Evolutionary conservation across 1,139 yeast species (phyloP), one percentile per base, ranked within the genome.

Genomic region (Suhomyces ambrosiae): DNA sequence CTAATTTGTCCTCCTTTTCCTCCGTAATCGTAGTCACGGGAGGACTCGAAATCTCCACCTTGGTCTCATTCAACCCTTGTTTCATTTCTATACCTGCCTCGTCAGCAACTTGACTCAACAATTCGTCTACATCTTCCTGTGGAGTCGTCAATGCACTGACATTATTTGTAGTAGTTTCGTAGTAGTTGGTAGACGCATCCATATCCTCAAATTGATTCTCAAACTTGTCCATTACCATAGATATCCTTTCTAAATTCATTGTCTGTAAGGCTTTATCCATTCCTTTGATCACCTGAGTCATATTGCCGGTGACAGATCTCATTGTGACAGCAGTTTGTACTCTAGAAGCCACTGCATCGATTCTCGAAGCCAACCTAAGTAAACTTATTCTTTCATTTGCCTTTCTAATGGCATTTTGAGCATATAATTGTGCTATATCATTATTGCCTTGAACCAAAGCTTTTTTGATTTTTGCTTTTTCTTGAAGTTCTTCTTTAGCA

Each of bases 251-350:
- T 45, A 94, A 68, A 60, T 94, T 92, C 98, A 94, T 94, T 26
- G 95, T 83, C 54, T 87, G 95, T 65, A 94, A 76, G 0, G 98
- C 98, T 53, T 79, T 82, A 58, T 94, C 98, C 98, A 94, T 92
- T 10, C 97, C 97, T 53, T 75, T 79, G 36, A 94, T 94, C 7
- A 92, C 97, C 42, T 79, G 82, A 4, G 94, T 79, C 97, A 94
- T 92, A 52, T 89, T 90, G 0, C 94, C 92, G 0, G 96, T 87
- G 5, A 92, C 96, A 35, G 86, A 79, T 49, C 96, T 74, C 98
- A 92, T 92, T 0, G 97, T 90, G 4, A 90, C 97, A 0, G 98
- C 97, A 0, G 98, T 94, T 54, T 92, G 97, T 2, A 94, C 96
- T 42, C 98, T 68, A 7, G 95, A 84, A 0, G 97, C 96, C 19